Evolutionary conservation across 805 yeast species (phyloP), one percentile per base, ranked within the genome.

Genomic region (Yarrowia porcina): DNA sequence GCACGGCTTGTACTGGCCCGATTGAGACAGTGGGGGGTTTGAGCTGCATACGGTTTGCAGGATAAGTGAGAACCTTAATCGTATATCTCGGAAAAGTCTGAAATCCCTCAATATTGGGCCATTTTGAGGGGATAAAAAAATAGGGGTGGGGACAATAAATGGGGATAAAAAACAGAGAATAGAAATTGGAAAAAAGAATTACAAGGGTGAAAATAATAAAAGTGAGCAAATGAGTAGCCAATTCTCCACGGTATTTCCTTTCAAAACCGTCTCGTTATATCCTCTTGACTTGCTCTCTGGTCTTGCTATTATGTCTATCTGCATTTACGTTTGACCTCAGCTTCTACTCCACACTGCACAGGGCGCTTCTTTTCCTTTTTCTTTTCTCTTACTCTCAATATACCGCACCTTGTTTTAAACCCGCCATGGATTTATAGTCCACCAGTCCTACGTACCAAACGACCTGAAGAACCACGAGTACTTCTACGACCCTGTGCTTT

Each of bases 1-100:
- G 36, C 27, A 45, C 52, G 52, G 52, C 52, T 23, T 45, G 18
- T 36, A 45, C 50, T 27, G 50, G 35, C 52, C 52, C 52, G 36
- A 45, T 45, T 45, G 52, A 45, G 52, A 45, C 52, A 18, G 3
- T 17, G 17, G 23, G 12, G 30, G 18, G n/a, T 11, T 4, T 30
- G 18, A 9, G 23, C 3, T 27, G 35, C 23, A 2, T 2, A 10
- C 8, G 41, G 41, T 36, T 36, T 4, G 20, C 18, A n/a, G 38
- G 11, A 13, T 33, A 11, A 7, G 15, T 4, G 12, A 10, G 21
- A 45, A 45, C 52, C 9, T 30, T 45, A 45, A 45, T 18, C 15
- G 9, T 30, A 30, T 45, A 45, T 45, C 36, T 45, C 52, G 52
- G 52, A 45, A 45, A 27, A 28, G 52, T 18, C 25, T 18, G 36